Evolutionary conservation across 139 green algal species (phyloP).

Genomic region (Closterium sp.): DNA sequence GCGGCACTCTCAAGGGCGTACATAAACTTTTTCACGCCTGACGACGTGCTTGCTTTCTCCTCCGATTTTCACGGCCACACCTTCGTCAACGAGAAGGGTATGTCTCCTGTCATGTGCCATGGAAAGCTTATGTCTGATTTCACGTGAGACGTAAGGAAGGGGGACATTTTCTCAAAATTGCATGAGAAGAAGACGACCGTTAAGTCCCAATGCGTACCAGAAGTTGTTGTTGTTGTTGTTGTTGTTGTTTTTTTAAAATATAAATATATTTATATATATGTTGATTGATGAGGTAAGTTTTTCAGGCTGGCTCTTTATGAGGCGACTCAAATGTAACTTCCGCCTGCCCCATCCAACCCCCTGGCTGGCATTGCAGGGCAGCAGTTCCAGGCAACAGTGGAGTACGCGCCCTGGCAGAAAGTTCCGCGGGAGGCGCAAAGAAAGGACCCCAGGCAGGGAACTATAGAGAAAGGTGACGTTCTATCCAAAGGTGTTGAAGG

Average conservation of each 20-base stretch:
- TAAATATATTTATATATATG: too few relatives aligned
- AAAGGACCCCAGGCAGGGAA: conserved; percentile 40
- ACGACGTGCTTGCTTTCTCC: conserved; percentile 38
- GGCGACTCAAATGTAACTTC: too few relatives aligned
- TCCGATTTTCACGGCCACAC: conserved; percentile 35
- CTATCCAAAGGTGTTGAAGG: background rate
- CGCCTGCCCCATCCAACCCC: background rate
- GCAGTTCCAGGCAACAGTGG: conserved; percentile 43
- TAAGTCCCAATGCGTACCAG: background rate
- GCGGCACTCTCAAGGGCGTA: conserved; percentile 23
- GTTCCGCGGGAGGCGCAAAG: conserved; percentile 11
- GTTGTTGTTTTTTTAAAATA: too few relatives aligned
- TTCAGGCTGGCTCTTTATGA: too few relatives aligned
- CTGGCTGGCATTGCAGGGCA: conserved; percentile 4
- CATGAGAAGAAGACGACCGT: background rate
- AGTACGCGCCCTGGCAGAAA: conserved; percentile 48
- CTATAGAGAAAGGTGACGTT: conserved; percentile 33
- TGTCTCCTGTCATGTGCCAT: too few relatives aligned
- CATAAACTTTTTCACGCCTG: conserved; percentile 44
- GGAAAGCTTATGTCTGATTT: too few relatives aligned
- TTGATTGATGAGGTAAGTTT: too few relatives aligned
- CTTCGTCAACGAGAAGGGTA: conserved; percentile 48
- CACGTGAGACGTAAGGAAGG: too few relatives aligned
- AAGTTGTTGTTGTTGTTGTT: too few relatives aligned
- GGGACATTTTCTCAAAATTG: background rate